These are phyloP conservation scores for Collariella sp. DNA, from an alignment of 495 filamentous ascomycete genomes.

Conservation along the genomic window DNA sequence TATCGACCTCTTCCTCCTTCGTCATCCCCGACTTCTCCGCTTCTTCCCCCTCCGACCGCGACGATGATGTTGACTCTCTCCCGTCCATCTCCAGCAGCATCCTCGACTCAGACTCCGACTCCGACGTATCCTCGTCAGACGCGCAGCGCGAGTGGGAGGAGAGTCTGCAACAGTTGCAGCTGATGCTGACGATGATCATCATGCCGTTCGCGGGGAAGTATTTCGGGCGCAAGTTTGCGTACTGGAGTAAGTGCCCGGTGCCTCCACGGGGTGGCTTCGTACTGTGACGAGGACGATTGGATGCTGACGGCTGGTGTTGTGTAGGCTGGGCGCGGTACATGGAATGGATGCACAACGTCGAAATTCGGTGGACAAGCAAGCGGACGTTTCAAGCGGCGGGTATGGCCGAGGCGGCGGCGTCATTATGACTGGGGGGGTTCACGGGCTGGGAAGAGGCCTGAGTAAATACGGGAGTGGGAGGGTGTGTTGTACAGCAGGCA, in stretches of 20 bases:
- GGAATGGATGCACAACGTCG: slow-evolving; percentile 49
- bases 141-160: slow-evolving; percentile 92
- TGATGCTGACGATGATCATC: slow-evolving; percentile 85
- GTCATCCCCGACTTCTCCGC: slow-evolving; percentile 33
- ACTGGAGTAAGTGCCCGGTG: slow-evolving; percentile 94
- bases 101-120: slow-evolving; percentile 47
- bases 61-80: slow-evolving; percentile 70
- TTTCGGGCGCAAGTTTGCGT: slow-evolving; percentile 85
- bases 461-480: slow-evolving; percentile 9
- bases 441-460: slow-evolving; percentile 13
- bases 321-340: slow-evolving; percentile 50
- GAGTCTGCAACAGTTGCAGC: slow-evolving; percentile 83
- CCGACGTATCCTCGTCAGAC: too few species aligned
- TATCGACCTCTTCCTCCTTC: slow-evolving; percentile 34
- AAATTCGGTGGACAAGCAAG: slow-evolving; percentile 45
- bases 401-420: slow-evolving; percentile 60
- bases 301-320: slow-evolving; percentile 12
- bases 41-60: slow-evolving; percentile 41
- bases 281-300: neutral
- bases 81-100: slow-evolving; percentile 60
- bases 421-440: slow-evolving; percentile 43
- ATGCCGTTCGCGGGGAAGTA: slow-evolving; percentile 92
- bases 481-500: neutral
- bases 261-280: neutral
- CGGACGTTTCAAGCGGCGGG: slow-evolving; percentile 56